Base-by-base conservation (phyloP, 805 yeast genomes). In the Ogataea wickerhamii region DNA sequence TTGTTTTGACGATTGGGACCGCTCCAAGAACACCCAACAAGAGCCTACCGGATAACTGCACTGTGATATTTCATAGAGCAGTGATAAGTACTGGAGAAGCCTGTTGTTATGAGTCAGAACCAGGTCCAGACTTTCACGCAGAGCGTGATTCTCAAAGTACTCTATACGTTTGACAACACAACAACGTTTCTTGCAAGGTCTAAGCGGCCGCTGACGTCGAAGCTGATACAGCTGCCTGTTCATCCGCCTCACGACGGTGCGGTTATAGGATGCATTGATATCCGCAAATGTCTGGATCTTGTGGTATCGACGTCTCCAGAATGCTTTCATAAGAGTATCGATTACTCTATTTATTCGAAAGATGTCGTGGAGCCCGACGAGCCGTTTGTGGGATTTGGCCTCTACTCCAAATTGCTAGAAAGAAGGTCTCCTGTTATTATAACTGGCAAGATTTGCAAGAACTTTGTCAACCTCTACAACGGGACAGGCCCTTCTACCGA, bases 401-500 rank as follows among this genome's bases (percentile, higher is more conserved):
- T 68, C 19, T 61, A 62, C 12, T 66, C 72, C 3, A 60, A 56
- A 27, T 37, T 68, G 2, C 28, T 44, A 11, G 51, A 50, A 3
- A 49, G 51, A 28, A 46, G 48, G 17, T 33, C 55, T 4, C 42
- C 50, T 6, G 63, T 70, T 4, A 67, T 80, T 4, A 75, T 82
- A 10, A 68, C 71, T 3, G 74, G 74, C 3, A 49, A 82, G 38
- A 78, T 79, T 24, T 77, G 82, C 48, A 76, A 75, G 38, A 78
- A 73, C 51, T 66, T 79, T 36, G 67, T 77, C 20, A 52, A 20
- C 71, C 74, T 33, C 56, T 75, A 49, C 35, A 49, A 68, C 61
- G 58, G 65, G 52, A 46, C 56, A 27, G 59, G 73, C 3, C 45
- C 37, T 23, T 43, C 45, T 1, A 27, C 45, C 17, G 71, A 76